These are phyloP conservation scores for Pyrenochaeta sp. DNA, from an alignment of 2,329 filamentous ascomycete species.

Conservation along the genomic window DNA sequence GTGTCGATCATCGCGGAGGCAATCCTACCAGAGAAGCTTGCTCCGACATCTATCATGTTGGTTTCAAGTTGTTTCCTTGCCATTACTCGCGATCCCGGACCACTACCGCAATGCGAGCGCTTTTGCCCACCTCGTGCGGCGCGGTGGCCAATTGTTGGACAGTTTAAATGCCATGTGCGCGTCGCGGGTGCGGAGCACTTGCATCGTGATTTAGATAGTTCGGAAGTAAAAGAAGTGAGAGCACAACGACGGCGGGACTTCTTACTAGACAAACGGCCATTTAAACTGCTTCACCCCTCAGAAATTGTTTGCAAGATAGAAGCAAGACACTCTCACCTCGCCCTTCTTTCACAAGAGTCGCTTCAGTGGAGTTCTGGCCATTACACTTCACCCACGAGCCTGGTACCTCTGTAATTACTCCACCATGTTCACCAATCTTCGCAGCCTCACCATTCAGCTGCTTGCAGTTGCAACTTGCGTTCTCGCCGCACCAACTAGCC, in stretches of 20 bases:
- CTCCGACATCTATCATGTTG: slow-evolving; percentile 11
- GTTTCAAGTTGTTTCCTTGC: slow-evolving; percentile 1
- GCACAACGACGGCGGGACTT: background rate
- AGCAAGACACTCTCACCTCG: background rate
- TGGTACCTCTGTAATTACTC: too few species aligned
- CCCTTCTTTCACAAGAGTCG: too few species aligned
- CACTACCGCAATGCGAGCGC: slow-evolving; percentile 2
- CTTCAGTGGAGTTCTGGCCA: too few species aligned
- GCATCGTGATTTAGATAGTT: slow-evolving; percentile 6
- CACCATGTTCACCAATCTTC: slow-evolving; percentile 34
- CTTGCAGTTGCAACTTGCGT: slow-evolving; percentile 26
- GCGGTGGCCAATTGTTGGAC: slow-evolving; percentile 11
- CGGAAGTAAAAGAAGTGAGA: background rate
- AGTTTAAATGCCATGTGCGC: slow-evolving; percentile 11
- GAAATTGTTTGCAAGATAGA: background rate
- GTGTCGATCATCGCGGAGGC: slow-evolving; percentile 8
- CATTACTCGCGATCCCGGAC: slow-evolving; percentile 6
- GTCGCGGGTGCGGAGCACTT: slow-evolving; percentile 6
- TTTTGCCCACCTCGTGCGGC: too few species aligned
- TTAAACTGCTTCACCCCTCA: too few species aligned
- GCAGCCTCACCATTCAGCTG: slow-evolving; percentile 30
- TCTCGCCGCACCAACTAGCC: slow-evolving; percentile 30
- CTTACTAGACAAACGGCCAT: too few species aligned
- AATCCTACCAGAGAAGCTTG: slow-evolving; percentile 7
- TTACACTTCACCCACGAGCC: too few species aligned